Evolutionary conservation across 1,284 basidiomycete species (phyloP), one percentile per base, ranked within the genome.

Genomic region (Hymenochaete sp.): DNA sequence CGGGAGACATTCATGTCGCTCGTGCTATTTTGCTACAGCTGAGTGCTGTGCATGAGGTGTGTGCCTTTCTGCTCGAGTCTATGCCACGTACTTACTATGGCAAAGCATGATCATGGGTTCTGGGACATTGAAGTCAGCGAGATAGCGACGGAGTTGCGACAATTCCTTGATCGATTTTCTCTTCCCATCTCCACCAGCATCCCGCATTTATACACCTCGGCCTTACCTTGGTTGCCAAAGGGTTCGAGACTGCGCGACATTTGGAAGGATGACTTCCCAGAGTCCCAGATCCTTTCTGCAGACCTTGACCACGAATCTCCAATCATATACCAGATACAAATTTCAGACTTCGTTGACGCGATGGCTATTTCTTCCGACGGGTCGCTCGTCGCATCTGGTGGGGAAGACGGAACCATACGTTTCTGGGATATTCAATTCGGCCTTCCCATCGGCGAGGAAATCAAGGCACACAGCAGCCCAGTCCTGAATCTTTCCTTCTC

Each of bases 361-460:
- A n/a, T 35, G 8, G 32, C 13, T 5, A 6, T 35, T 35, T 35
- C 32, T 5, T 19, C 49, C 25, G 37, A 51, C 39, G 49, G 49
- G 7, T 13, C 9, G 14, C 36, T 24, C 16, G 24, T 51, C 29
- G 48, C 98, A 55, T 97, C 93, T 16, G 79, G 82, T 40, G 91
- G 88, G 16, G 96, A 98, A 60, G 96, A 98, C 68, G 95, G 98
- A 71, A 98, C 96, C n/a, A 97, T 98, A 65, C 82, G 96, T 48
- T 95, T 98, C 67, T 98, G 96, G 96, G 64, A 67, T 49, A 60
- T 67, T 22, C 51, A 54, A 4, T 60, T 57, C 47, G 57, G 61
- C 46, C 42, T 52, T 14, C 54, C 58, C 27, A 28, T 50, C 4
- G 28, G 53, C 39, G 57, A 62, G 44, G n/a, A n/a, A n/a, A 6